Conservation (phyloP, 805 yeast genomes). For the Cyberlindnera misumaiensis region DNA sequence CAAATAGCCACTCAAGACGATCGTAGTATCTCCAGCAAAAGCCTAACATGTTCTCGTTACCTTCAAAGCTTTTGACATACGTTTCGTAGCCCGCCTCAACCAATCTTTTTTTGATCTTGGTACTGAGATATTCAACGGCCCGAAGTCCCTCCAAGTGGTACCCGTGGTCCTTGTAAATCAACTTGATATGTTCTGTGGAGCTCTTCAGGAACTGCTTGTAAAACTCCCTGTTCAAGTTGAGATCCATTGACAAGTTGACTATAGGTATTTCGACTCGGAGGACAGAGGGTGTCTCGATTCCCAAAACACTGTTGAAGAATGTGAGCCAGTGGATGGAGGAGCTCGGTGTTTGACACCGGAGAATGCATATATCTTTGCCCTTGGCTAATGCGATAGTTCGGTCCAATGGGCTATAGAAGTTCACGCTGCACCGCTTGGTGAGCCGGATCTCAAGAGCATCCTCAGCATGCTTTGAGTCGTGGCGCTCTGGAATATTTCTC, state of each 20-base stretch:
- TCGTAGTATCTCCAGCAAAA: constrained; percentile 65
- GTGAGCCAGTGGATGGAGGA: constrained; percentile 60
- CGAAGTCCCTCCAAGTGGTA: constrained; percentile 21
- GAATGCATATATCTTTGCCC: constrained; percentile 37
- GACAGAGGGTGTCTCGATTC: constrained; percentile 34
- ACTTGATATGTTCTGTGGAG: background rate
- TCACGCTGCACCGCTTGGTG: constrained; percentile 31
- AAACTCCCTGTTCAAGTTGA: constrained; percentile 17
- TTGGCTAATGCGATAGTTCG: constrained; percentile 54
- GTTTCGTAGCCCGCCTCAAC: constrained; percentile 19
- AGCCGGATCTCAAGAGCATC: constrained; percentile 26
- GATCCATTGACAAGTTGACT: constrained; percentile 19
- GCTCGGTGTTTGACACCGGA: constrained; percentile 46
- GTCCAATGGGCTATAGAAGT: constrained; percentile 61
- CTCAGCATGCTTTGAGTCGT: constrained; percentile 7
- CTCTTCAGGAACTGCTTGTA: constrained; percentile 4
- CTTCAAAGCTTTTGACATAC: constrained; percentile 23
- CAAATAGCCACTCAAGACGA: constrained; percentile 63
- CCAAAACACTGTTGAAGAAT: constrained; percentile 44
- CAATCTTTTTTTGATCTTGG: constrained; percentile 30
- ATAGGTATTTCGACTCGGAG: constrained; percentile 43
- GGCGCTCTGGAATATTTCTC: constrained; percentile 27
- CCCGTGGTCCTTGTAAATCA: constrained; percentile 14
- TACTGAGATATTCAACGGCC: constrained; percentile 33
- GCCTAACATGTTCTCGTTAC: constrained; percentile 33